These are phyloP conservation scores for Cercophora sp. DNA, from an alignment of 495 filamentous ascomycete species.

Conservation along the genomic window DNA sequence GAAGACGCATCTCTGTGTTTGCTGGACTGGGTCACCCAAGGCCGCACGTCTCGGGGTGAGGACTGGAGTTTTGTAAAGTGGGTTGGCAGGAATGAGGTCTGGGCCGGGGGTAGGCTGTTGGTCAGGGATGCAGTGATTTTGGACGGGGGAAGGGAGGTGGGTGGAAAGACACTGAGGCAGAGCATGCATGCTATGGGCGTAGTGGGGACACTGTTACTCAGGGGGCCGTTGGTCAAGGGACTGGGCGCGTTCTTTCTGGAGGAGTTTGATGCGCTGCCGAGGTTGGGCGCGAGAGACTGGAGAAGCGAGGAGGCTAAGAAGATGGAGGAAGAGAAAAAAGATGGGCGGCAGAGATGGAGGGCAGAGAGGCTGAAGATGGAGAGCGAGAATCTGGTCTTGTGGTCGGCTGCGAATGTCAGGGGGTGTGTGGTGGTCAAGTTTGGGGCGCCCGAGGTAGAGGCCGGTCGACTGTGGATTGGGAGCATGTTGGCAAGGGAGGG, in stretches of 20 bases:
- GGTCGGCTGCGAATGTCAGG: slow-evolving; percentile 80
- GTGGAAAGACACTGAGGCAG: slow-evolving; percentile 39
- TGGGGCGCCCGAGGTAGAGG: slow-evolving; percentile 50
- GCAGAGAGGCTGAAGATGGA: slow-evolving; percentile 46
- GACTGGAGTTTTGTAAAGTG: slow-evolving; percentile 78
- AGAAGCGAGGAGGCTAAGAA: slow-evolving; percentile 45
- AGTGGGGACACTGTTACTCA: slow-evolving; percentile 78
- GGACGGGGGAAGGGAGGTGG: slow-evolving; percentile 45
- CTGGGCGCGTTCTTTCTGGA: slow-evolving; percentile 67
- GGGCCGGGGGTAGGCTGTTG: slow-evolving; percentile 57
- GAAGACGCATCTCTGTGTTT: slow-evolving; percentile 63
- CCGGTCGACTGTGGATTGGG: slow-evolving; percentile 47
- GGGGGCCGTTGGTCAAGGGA: slow-evolving; percentile 63
- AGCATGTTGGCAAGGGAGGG: slow-evolving; percentile 50
- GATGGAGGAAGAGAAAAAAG: slow-evolving; percentile 27
- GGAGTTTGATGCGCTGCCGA: slow-evolving; percentile 70
- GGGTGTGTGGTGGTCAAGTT: slow-evolving; percentile 91
- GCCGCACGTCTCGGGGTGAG: slow-evolving; percentile 83
- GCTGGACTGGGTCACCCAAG: slow-evolving; percentile 89
- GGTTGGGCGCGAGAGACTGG: slow-evolving; percentile 82
- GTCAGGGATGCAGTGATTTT: slow-evolving; percentile 80
- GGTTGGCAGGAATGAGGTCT: slow-evolving; percentile 82
- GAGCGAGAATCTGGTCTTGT: slow-evolving; percentile 59
- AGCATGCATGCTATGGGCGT: slow-evolving; percentile 65
- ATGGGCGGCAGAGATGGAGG: slow-evolving; percentile 41